A percentile compares a stretch with the other conserved stretches of the same genome.
Evolutionary conservation across 768 basidiomycete genomes (phyloP).

Genomic region (Gloeophyllum trabeum): DNA sequence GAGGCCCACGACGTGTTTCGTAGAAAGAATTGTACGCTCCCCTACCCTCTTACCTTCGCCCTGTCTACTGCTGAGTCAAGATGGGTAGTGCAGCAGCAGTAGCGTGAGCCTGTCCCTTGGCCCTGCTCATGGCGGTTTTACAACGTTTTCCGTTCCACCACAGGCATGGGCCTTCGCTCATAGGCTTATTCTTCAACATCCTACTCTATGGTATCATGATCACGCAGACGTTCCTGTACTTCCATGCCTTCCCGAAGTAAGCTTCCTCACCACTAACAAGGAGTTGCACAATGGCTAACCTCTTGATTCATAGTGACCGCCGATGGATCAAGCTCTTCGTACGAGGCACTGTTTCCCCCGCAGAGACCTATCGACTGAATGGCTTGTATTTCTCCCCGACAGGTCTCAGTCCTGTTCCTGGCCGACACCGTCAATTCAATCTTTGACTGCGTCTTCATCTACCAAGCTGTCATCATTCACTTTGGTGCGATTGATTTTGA

Average conservation of each 20-base stretch:
- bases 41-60: background rate
- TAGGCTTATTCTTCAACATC: constrained; percentile 22
- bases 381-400: background rate
- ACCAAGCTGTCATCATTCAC: constrained; percentile 8
- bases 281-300: background rate
- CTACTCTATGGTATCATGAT: constrained; percentile 23
- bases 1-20: background rate
- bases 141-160: background rate
- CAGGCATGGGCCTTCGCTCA: constrained; percentile 23
- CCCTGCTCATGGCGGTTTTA: no score
- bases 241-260: constrained; percentile 9
- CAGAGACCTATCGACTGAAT: background rate
- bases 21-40: background rate
- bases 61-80: background rate
- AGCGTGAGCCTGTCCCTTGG: background rate
- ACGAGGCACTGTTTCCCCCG: constrained; percentile 1
- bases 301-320: constrained; percentile 8
- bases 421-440: constrained; percentile 11
- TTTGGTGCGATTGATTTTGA: constrained; percentile 8
- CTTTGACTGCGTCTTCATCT: constrained; percentile 12
- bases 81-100: background rate
- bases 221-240: constrained; percentile 21
- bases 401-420: constrained; percentile 10
- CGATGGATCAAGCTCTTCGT: constrained; percentile 12
- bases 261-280: background rate